Percentiles rank a stretch among this genome's conserved stretches.
Evolutionary conservation across 139 green algal species (phyloP).

Genomic region (Tetradesmus obliquus): DNA sequence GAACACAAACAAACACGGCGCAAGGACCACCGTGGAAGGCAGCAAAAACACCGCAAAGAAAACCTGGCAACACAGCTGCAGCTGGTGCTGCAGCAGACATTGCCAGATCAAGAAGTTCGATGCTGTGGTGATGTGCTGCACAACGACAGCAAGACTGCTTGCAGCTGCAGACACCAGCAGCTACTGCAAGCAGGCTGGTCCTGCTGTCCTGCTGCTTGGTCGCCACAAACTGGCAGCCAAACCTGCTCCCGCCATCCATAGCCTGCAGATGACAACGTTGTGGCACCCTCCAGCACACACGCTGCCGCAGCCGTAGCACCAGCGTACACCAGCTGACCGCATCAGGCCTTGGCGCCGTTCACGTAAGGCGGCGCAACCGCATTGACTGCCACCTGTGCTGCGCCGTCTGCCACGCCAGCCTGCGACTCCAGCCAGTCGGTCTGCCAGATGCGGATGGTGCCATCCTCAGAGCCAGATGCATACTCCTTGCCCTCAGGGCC

Average conservation of each 20-base stretch:
- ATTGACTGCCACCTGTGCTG: background rate
- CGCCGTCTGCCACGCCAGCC: background rate
- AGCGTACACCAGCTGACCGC: background rate
- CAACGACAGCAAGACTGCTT: too few species aligned
- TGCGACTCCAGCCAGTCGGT: conserved; percentile 51
- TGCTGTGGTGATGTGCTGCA: background rate
- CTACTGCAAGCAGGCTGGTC: background rate
- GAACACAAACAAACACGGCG: background rate
- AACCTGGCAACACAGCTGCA: background rate
- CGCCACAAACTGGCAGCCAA: background rate
- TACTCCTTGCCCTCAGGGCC: conserved; percentile 90
- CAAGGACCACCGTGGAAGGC: background rate
- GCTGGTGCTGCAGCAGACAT: background rate
- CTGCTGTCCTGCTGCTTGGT: background rate
- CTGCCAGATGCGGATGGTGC: conserved; percentile 96
- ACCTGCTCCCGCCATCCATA: background rate
- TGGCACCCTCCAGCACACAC: background rate
- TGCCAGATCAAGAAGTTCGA: background rate
- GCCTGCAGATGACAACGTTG: background rate
- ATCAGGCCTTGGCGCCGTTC: conserved; percentile 14
- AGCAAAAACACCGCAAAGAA: background rate
- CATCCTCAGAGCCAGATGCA: conserved; percentile 95
- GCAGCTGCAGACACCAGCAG: background rate
- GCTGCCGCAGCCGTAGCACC: background rate
- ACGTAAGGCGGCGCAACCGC: background rate